These are phyloP conservation scores for Nicotiana paniculata DNA, from an alignment of 257 asterid species.

Conservation along the genomic window DNA sequence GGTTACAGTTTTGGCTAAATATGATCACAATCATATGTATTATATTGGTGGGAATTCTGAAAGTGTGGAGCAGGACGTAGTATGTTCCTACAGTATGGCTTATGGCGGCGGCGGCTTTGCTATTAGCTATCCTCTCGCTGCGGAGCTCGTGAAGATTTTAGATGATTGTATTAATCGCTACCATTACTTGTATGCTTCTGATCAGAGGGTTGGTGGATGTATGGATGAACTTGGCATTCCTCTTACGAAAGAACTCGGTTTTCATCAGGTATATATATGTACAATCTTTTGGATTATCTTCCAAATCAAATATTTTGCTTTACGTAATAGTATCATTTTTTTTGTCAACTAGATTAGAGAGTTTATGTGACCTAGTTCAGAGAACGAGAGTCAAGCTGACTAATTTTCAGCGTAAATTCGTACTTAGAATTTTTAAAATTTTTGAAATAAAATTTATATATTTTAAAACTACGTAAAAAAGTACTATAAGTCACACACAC, in stretches of 20 bases:
- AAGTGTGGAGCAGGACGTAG: slow-evolving; percentile 10
- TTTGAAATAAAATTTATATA: too few species aligned
- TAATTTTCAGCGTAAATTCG: too few species aligned
- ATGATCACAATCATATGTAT: slow-evolving; percentile 12
- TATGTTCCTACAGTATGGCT: not conserved
- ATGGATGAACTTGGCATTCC: slow-evolving; percentile 9
- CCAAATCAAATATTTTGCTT: not conserved
- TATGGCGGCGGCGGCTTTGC: too few species aligned
- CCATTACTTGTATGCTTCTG: not conserved
- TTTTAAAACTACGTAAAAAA: too few species aligned
- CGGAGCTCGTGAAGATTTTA: not conserved
- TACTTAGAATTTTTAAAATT: too few species aligned
- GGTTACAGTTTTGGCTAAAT: slow-evolving; percentile 1
- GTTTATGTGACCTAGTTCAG: too few species aligned
- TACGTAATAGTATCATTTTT: too few species aligned
- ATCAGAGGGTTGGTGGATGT: slow-evolving; percentile 12
- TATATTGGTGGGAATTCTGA: slow-evolving; percentile 9
- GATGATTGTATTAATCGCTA: slow-evolving; percentile 13
- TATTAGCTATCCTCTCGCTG: too few species aligned
- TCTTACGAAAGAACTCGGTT: slow-evolving; percentile 11
- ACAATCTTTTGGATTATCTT: too few species aligned
- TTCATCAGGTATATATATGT: slow-evolving; percentile 3
- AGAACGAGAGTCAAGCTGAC: too few species aligned
- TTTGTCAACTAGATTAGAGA: too few species aligned
- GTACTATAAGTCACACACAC: too few species aligned